A percentile compares a stretch with the other conserved stretches of the same genome.
These are phyloP conservation scores for Fusarium chuoi DNA, from an alignment of 2,329 filamentous ascomycete genomes.

Conservation along the genomic window DNA sequence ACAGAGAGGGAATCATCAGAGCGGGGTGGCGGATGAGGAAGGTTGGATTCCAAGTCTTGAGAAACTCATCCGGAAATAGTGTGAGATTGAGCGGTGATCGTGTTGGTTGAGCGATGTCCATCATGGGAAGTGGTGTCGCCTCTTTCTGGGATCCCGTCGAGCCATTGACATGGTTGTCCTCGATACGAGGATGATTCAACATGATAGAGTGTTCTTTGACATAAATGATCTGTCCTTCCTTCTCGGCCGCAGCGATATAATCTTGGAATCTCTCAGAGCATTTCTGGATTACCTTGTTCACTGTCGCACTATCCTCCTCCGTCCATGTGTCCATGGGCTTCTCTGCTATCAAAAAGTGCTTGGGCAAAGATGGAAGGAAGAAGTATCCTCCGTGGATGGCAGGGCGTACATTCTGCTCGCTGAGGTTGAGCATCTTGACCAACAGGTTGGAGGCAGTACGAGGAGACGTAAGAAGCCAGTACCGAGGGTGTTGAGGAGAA, in stretches of 20 bases:
- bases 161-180: neutral
- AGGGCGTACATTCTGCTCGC: conserved; percentile 30
- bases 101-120: neutral
- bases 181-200: conserved; percentile 17
- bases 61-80: conserved; percentile 33
- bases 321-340: conserved; percentile 29
- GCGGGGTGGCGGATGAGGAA: conserved; percentile 37
- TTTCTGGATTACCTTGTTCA: neutral
- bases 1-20: conserved; percentile 25
- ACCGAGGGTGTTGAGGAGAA: conserved; percentile 7
- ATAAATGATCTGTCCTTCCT: conserved; percentile 15
- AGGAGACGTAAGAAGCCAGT: conserved; percentile 32
- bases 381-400: conserved; percentile 29
- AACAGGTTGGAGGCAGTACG: conserved; percentile 35
- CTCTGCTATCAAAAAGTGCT: neutral
- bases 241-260: conserved; percentile 20
- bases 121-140: neutral
- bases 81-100: conserved; percentile 32
- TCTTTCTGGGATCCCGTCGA: neutral
- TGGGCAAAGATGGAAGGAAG: conserved; percentile 14
- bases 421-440: conserved; percentile 35
- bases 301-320: neutral
- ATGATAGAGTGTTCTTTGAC: conserved; percentile 32
- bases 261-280: conserved; percentile 24
- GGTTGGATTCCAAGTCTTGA: conserved; percentile 36